These are phyloP conservation scores for Syzygium grande DNA, from an alignment of 345 rosid genomes.

Conservation along the genomic window DNA sequence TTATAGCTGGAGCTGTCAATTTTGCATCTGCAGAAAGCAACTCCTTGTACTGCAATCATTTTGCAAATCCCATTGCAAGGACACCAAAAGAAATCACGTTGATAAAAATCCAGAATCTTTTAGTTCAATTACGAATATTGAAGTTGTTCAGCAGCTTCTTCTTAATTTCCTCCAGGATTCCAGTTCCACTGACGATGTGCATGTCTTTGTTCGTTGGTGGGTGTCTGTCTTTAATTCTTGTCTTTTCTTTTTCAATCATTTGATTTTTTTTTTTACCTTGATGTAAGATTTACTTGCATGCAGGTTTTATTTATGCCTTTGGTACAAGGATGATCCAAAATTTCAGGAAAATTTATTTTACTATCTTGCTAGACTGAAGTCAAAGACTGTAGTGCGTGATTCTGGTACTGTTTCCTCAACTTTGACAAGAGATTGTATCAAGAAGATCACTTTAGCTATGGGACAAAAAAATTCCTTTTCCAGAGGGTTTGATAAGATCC, in stretches of 20 bases:
- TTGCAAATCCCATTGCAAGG: conserved; percentile 51
- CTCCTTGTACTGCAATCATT: conserved; percentile 79
- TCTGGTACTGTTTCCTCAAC: conserved; percentile 50
- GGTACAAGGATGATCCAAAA: conserved; percentile 90
- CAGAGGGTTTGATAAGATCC: conserved; percentile 96
- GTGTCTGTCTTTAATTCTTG: conserved; percentile 16
- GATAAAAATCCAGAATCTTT: conserved; percentile 26
- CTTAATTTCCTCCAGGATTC: conserved; percentile 88
- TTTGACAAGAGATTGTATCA: conserved; percentile 62
- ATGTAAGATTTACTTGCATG: conserved; percentile 12
- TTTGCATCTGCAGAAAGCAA: conserved; percentile 76
- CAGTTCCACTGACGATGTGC: conserved; percentile 65
- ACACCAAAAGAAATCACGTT: conserved; percentile 22
- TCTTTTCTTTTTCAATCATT: conserved; percentile 4
- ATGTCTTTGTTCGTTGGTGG: conserved; percentile 85
- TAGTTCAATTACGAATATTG: conserved; percentile 47
- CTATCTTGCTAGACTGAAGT: conserved; percentile 71
- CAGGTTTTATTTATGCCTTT: conserved; percentile 93
- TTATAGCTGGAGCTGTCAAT: conserved; percentile 72
- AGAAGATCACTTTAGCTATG: conserved; percentile 76
- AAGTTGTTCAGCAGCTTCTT: conserved; percentile 83
- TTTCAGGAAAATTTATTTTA: conserved; percentile 60
- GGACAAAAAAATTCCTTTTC: conserved; percentile 92
- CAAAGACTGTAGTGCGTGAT: conserved; percentile 75
- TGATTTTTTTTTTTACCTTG: background rate